phyloP scores from a whole-genome alignment of 108 stramenopile species.

The Cyclotella distinguenda region DNA sequence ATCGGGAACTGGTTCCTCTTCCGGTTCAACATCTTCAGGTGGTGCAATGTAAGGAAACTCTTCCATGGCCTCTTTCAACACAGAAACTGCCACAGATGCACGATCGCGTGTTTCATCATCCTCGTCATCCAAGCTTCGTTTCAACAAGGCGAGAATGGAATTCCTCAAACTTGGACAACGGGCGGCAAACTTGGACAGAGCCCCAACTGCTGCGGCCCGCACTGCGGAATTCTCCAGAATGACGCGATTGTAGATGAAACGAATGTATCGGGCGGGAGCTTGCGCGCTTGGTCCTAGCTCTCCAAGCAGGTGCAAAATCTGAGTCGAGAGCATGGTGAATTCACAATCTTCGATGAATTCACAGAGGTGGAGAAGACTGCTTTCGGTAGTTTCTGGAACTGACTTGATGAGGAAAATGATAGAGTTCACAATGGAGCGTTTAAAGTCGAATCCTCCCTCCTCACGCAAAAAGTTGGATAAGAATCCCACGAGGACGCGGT shows the following conservation, averaged over 20 bases:
- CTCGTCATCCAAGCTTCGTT: conserved; percentile 75
- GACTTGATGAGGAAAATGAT: conserved; percentile 76
- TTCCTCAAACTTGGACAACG: conserved; percentile 68
- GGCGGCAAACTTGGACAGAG: conserved; percentile 85
- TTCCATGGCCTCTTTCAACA: conserved; percentile 54
- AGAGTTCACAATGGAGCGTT: conserved; percentile 81
- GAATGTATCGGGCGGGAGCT: conserved; percentile 80
- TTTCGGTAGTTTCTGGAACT: conserved; percentile 81
- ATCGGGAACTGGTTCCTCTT: conserved; percentile 39
- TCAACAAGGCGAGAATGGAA: conserved; percentile 76
- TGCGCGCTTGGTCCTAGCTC: conserved; percentile 68
- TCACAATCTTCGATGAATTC: conserved; percentile 96
- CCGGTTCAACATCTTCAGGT: conserved; percentile 36
- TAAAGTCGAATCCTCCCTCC: conserved; percentile 89
- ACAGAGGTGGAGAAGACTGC: conserved; percentile 79
- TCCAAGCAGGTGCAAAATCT: conserved; percentile 82
- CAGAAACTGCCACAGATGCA: conserved; percentile 62
- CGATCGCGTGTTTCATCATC: conserved; percentile 92
- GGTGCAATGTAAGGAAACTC: conserved; percentile 38
- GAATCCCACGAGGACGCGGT: conserved; percentile 80
- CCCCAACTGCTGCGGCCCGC: conserved; percentile 84
- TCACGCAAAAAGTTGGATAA: conserved; percentile 85
- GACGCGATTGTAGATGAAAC: conserved; percentile 91
- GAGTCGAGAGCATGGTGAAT: conserved; percentile 72
- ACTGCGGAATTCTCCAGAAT: conserved; percentile 85